Evolutionary conservation across 257 asterid species (phyloP).

Genomic region (Nicotiana tabacum): DNA sequence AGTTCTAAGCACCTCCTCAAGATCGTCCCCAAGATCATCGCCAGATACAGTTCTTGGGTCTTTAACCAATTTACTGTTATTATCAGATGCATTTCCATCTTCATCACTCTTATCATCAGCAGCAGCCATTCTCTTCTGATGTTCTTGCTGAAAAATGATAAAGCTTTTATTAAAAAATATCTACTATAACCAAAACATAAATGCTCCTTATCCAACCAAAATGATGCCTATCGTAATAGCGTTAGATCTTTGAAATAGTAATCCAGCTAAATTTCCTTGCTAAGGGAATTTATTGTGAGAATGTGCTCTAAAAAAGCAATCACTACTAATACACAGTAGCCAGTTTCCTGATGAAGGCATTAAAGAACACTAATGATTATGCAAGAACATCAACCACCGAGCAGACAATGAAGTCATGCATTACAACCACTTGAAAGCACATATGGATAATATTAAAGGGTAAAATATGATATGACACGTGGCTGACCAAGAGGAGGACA

Average conservation of each 20-base stretch:
- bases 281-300: background rate
- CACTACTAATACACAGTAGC: background rate
- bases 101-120: slow-evolving; percentile 65
- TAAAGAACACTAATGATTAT: background rate
- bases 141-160: slow-evolving; percentile 59
- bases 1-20: slow-evolving; percentile 33
- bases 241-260: background rate
- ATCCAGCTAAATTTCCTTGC: background rate
- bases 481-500: no score
- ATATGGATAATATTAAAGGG: no score
- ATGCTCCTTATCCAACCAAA: background rate
- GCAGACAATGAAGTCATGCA: background rate
- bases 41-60: slow-evolving; percentile 58
- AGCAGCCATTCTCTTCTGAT: slow-evolving; percentile 75
- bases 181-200: background rate
- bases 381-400: background rate
- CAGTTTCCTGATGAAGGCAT: background rate
- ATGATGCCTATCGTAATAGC: no score
- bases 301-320: background rate
- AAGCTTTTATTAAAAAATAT: background rate
- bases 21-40: slow-evolving; percentile 91
- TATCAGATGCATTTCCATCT: slow-evolving; percentile 51
- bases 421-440: background rate
- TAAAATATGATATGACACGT: no score
- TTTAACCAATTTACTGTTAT: slow-evolving; percentile 35